Conservation (phyloP, 208 protist species). For the Wallacemonas sp. region DNA sequence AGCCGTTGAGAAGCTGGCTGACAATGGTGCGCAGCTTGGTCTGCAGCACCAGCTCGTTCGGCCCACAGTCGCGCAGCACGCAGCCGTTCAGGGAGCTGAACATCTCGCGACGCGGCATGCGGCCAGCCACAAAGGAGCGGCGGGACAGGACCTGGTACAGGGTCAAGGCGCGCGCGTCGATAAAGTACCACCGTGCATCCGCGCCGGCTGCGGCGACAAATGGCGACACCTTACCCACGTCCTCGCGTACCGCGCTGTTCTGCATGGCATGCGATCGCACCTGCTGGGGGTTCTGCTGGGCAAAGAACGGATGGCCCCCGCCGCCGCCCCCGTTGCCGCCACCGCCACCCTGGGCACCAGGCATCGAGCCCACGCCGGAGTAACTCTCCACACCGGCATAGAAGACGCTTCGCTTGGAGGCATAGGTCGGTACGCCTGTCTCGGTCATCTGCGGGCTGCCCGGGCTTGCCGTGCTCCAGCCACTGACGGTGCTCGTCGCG, state of each 20-base stretch:
- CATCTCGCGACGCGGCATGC: conserved; percentile 45
- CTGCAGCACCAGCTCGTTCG: conserved; percentile 50
- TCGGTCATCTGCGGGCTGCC: not conserved
- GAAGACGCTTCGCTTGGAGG: conserved; percentile 7
- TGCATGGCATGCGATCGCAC: conserved; percentile 6
- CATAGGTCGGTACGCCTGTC: conserved; percentile 1
- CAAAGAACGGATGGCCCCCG: not conserved
- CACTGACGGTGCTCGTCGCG: not conserved
- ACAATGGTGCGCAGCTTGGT: conserved; percentile 50
- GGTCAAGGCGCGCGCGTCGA: conserved; percentile 44
- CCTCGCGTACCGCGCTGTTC: conserved; percentile 12
- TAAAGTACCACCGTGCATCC: conserved; percentile 57
- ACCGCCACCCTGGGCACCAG: not conserved
- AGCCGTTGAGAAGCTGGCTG: conserved; percentile 39
- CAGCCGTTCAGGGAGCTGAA: conserved; percentile 31
- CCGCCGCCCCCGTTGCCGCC: not conserved
- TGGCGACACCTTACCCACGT: conserved; percentile 18
- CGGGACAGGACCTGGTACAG: conserved; percentile 41
- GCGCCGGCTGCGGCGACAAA: conserved; percentile 36
- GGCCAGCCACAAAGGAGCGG: conserved; percentile 24
- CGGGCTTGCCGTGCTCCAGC: not conserved
- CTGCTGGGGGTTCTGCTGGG: not conserved
- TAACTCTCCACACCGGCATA: conserved; percentile 16
- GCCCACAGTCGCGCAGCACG: conserved; percentile 28
- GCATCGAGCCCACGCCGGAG: not conserved